Percentiles rank a stretch among this genome's conserved stretches.
phyloP scores from a whole-genome alignment of 148 eudicot genomes.

The Rhododendron williamsianum region DNA sequence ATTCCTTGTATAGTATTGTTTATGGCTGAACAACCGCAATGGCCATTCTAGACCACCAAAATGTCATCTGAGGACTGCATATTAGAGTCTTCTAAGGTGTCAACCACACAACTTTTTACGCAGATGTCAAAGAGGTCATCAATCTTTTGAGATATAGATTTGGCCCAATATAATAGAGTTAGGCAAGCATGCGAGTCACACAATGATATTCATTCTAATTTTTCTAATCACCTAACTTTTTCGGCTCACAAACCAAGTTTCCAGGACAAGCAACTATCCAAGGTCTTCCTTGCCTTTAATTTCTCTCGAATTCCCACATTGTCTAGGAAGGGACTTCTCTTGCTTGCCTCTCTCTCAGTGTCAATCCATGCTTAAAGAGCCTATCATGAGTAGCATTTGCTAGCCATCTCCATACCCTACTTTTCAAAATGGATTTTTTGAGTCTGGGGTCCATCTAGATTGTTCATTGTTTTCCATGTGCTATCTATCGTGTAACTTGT shows the following conservation, averaged over 20 bases:
- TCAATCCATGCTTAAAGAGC: neutral
- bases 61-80: neutral
- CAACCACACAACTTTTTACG: neutral
- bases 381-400: neutral
- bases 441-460: neutral
- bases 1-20: neutral
- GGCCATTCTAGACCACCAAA: neutral
- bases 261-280: neutral
- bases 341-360: neutral
- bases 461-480: neutral
- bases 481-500: neutral
- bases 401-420: neutral
- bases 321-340: neutral
- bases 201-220: neutral
- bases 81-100: neutral
- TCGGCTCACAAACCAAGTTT: neutral
- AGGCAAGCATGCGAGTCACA: neutral
- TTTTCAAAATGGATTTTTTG: neutral
- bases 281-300: neutral
- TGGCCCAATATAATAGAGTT: too few relatives aligned
- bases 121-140: neutral
- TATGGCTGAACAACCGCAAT: neutral
- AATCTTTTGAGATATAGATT: neutral
- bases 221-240: neutral
- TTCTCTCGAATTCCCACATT: neutral